Evolutionary conservation across 1,284 basidiomycete species (phyloP), one percentile per base, ranked within the genome.

Genomic region (Coniferiporia weirii): DNA sequence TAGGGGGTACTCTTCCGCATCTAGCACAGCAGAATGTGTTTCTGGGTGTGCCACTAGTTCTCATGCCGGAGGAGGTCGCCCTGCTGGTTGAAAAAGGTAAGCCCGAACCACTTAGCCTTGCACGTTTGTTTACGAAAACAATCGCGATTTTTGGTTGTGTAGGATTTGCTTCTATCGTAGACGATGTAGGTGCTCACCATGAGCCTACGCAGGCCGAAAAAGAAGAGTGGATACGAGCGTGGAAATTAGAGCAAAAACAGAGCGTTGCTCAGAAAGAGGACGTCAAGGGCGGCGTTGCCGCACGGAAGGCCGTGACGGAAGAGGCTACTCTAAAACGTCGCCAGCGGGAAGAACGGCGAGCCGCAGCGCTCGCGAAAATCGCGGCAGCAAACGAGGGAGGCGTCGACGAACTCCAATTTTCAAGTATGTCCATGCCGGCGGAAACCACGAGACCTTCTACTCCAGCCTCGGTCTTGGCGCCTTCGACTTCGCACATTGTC

Each of bases 1-100:
- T 98, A 46, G 83, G 83, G 0, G 97, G 97, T 0, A 98, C 97
- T 0, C 80, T 99, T 19, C 95, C 97, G 1, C 91, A 95, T 68
- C 81, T 98, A 0, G 88, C 93, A 3, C 96, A 98, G 69, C 97
- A 99, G 73, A 99, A 99, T 73, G 84, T 93, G 1, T 99, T 99
- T 70, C 79, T 99, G 15, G 97, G 97, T 12, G 74, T 94, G 15
- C 97, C 97, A 1, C 76, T 98, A 1, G 77, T 93, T 17, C 76
- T 99, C 1, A 83, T 95, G 72, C 90, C 92, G 0, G 97, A 99
- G 70, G 97, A 99, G 71, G 93, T 91, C 1, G 91, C 91, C 2
- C 78, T 94, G 27, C 82, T 99, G 2, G 81, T 98, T 3, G 80
- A 89, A 61, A 86, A 89, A 64, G 84, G 93, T 91, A 58, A 9